Evolutionary conservation across 2,329 filamentous ascomycete genomes (phyloP).

Genomic region (Ceratocystis cacaofunesta): DNA sequence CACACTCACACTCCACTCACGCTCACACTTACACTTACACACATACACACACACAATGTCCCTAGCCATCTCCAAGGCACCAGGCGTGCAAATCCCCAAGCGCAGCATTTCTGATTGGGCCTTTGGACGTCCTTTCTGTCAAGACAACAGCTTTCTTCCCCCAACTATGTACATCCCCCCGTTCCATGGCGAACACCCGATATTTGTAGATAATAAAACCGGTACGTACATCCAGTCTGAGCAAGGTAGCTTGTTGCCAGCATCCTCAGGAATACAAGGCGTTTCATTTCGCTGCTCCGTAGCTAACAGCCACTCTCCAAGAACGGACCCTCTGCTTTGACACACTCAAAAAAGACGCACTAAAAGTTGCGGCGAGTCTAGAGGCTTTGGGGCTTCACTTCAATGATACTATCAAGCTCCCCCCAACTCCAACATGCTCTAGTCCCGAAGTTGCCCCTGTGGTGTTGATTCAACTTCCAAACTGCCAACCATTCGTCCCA

Average conservation of each 20-base stretch:
- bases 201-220: constrained; percentile 29
- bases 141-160: constrained; percentile 22
- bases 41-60: constrained; percentile 18
- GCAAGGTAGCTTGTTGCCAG: too few species aligned
- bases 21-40: too few species aligned
- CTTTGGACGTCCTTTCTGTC: constrained; percentile 27
- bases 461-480: constrained; percentile 30
- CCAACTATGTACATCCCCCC: constrained; percentile 22
- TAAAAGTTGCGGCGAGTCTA: constrained; percentile 26
- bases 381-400: constrained; percentile 26
- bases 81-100: constrained; percentile 17
- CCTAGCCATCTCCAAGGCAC: neutral
- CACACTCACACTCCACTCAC: neutral
- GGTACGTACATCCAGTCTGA: constrained; percentile 21
- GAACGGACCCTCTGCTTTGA: constrained; percentile 26
- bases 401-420: constrained; percentile 24
- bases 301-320: constrained; percentile 17
- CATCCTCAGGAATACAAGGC: too few species aligned
- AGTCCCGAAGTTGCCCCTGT: constrained; percentile 28
- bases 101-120: constrained; percentile 26
- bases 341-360: constrained; percentile 25
- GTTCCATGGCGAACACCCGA: constrained; percentile 24
- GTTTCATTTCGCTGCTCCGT: neutral
- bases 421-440: constrained; percentile 27
- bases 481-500: constrained; percentile 28